Conservation (phyloP, 345 rosid species). For the sweet orange (Citrus sinensis) region DVS_A1.0 CM039161.1:7147501-7148000, state of each 20-base stretch:
- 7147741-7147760: constrained; percentile 7
- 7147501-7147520: constrained; percentile 4
- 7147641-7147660: not conserved
- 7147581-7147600: not conserved
- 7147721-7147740: not conserved
- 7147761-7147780: constrained; percentile 12
- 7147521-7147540: not conserved
- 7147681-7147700: not conserved
- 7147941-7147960: not conserved
- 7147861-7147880: not conserved
- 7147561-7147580: not conserved
- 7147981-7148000: not conserved
- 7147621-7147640: no score
- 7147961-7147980: constrained; percentile 32
- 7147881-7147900: constrained; percentile 9
- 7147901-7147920: not conserved
- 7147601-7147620: not conserved
- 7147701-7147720: not conserved
- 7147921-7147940: not conserved
- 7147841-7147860: constrained; percentile 6
- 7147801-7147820: constrained; percentile 5
- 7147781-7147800: constrained; percentile 1
- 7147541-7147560: not conserved
- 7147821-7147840: not conserved
- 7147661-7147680: not conserved